phyloP scores from a whole-genome alignment of 768 basidiomycete species.

The Rhizopogon vulgaris region DNA sequence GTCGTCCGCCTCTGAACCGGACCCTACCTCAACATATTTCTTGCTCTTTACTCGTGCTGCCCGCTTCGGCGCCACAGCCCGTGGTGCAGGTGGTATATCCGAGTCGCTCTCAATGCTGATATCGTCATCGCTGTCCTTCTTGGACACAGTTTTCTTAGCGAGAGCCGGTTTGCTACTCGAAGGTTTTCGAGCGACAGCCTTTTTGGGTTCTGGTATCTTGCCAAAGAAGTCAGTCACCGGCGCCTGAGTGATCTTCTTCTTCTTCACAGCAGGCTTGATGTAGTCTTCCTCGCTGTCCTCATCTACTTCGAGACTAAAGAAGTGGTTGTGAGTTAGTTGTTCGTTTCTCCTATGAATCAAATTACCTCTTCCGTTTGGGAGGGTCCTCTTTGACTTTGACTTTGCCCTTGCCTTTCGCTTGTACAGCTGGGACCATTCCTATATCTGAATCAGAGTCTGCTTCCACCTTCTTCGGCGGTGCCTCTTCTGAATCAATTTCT shows the following conservation, averaged over 20 bases:
- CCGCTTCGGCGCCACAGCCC: slow-evolving; percentile 38
- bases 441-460: slow-evolving; percentile 36
- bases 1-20: slow-evolving; percentile 39
- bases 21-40: slow-evolving; percentile 59
- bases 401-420: slow-evolving; percentile 40
- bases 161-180: slow-evolving; percentile 56
- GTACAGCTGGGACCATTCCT: slow-evolving; percentile 19
- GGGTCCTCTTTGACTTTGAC: slow-evolving; percentile 26
- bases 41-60: slow-evolving; percentile 44
- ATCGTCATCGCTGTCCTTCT: slow-evolving; percentile 40
- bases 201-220: slow-evolving; percentile 39
- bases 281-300: slow-evolving; percentile 36
- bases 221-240: slow-evolving; percentile 57
- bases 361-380: slow-evolving; percentile 66
- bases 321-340: slow-evolving; percentile 5
- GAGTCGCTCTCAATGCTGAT: slow-evolving; percentile 39
- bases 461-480: slow-evolving; percentile 17
- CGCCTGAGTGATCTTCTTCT: slow-evolving; percentile 36
- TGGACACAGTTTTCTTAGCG: slow-evolving; percentile 42
- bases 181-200: slow-evolving; percentile 39
- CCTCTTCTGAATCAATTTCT: slow-evolving; percentile 34
- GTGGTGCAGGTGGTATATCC: slow-evolving; percentile 33
- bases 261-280: slow-evolving; percentile 48
- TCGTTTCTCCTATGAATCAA: background rate
- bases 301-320: slow-evolving; percentile 25